These are phyloP conservation scores for Amyloporia xantha DNA, from an alignment of 768 basidiomycete genomes.

Conservation along the genomic window DNA sequence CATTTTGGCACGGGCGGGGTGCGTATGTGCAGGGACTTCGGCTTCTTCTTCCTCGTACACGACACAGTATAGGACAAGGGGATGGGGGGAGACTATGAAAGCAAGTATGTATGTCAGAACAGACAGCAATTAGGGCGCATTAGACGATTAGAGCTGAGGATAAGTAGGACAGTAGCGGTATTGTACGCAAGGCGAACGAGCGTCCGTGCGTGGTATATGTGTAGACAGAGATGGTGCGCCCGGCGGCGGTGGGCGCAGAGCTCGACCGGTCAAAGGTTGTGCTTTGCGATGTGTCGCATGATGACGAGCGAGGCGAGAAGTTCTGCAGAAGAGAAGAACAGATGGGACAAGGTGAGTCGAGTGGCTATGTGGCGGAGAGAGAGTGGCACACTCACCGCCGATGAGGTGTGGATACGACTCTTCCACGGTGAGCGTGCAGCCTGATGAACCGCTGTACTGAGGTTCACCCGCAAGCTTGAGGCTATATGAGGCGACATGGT, in stretches of 20 bases:
- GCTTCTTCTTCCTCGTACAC: not conserved
- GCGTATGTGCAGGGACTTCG: not conserved
- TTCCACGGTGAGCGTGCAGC: slow-evolving; percentile 57
- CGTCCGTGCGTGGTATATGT: no score
- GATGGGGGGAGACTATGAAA: not conserved
- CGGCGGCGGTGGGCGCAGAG: no score
- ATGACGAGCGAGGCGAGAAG: slow-evolving; percentile 54
- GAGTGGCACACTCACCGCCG: slow-evolving; percentile 36
- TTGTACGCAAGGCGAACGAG: no score
- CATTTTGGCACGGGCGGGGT: not conserved
- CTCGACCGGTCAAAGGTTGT: slow-evolving; percentile 30
- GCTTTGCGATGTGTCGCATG: slow-evolving; percentile 53
- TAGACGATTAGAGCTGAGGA: no score
- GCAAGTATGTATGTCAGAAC: not conserved
- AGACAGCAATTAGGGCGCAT: not conserved
- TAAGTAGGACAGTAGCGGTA: no score
- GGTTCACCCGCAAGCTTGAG: slow-evolving; percentile 48
- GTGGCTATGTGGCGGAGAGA: not conserved
- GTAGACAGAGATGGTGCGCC: no score
- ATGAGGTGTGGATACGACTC: slow-evolving; percentile 52
- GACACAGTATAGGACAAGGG: no score
- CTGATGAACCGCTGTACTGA: slow-evolving; percentile 47
- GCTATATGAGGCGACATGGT: slow-evolving; percentile 54
- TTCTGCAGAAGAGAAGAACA: slow-evolving; percentile 32
- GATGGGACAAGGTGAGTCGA: not conserved